phyloP scores from a whole-genome alignment of 768 basidiomycete species.

The Podaxis sp. region DNA sequence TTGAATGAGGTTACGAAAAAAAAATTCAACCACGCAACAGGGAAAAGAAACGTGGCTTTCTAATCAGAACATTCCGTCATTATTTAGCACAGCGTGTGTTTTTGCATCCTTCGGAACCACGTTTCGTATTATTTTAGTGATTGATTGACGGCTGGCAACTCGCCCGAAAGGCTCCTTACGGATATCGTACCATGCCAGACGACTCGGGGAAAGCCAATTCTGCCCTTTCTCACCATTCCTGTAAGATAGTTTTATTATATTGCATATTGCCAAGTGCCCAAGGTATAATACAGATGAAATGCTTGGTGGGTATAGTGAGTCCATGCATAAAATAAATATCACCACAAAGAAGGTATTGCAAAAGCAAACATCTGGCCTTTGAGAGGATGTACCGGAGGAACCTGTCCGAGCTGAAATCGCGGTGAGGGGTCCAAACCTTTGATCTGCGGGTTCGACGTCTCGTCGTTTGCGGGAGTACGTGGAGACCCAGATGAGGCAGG shows the following conservation, averaged over 20 bases:
- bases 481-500: constrained; percentile 62
- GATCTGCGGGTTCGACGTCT: constrained; percentile 48
- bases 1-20: neutral
- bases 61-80: constrained; percentile 11
- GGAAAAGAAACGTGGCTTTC: constrained; percentile 10
- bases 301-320: neutral
- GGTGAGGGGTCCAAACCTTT: constrained; percentile 37
- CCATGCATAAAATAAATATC: constrained; percentile 22
- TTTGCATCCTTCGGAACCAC: neutral
- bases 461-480: constrained; percentile 50
- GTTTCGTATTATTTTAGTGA: neutral
- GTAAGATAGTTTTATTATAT: neutral
- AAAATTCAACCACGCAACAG: neutral
- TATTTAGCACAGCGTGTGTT: neutral
- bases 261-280: neutral
- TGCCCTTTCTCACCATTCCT: neutral
- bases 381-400: constrained; percentile 35
- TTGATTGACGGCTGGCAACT: neutral
- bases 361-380: constrained; percentile 65
- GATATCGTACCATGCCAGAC: neutral
- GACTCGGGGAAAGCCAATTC: neutral
- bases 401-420: constrained; percentile 28
- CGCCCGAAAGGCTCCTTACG: neutral
- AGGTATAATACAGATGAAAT: neutral
- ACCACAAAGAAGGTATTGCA: constrained; percentile 61